Percentiles rank a stretch among this genome's conserved stretches.
These are phyloP conservation scores for Chlamydomonas eustigma DNA, from an alignment of 139 green algal genomes.

Conservation along the genomic window DNA sequence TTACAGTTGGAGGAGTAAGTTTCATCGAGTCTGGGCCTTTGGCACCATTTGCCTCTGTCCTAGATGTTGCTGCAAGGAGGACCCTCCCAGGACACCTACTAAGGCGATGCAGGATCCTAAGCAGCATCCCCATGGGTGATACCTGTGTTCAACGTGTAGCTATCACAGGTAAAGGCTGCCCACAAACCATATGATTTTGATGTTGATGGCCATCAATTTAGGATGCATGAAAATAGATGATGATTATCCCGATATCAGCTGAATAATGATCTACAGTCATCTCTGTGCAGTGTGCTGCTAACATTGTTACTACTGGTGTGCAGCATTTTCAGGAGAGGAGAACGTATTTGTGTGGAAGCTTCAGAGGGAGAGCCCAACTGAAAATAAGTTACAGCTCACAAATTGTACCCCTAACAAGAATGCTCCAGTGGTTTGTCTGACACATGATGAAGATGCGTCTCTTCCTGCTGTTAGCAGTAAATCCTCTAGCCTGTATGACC, in stretches of 20 bases:
- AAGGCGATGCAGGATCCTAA: constrained; percentile 52
- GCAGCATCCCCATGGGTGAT: constrained; percentile 35
- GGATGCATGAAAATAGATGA: too few species aligned
- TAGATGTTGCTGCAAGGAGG: constrained; percentile 37
- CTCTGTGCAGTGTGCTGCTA: too few species aligned
- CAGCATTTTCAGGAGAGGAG: background rate
- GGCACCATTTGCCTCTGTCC: constrained; percentile 16
- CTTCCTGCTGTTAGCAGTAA: too few species aligned
- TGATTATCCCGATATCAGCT: too few species aligned
- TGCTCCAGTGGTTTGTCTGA: too few species aligned
- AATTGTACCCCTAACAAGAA: too few species aligned
- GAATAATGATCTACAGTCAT: too few species aligned
- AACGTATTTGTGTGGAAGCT: background rate
- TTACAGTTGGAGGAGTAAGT: background rate
- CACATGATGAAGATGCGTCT: too few species aligned
- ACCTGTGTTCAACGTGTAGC: constrained; percentile 32
- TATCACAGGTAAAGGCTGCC: constrained; percentile 39
- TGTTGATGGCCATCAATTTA: too few species aligned
- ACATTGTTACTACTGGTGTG: background rate
- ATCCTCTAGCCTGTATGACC: too few species aligned
- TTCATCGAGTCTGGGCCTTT: constrained; percentile 26
- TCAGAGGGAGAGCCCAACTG: background rate
- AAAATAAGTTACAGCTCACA: too few species aligned
- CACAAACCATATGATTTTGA: too few species aligned
- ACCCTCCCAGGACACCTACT: constrained; percentile 59